Base-by-base conservation (phyloP, 2,329 filamentous ascomycete species). In the Monilinia aucupariae region DNA sequence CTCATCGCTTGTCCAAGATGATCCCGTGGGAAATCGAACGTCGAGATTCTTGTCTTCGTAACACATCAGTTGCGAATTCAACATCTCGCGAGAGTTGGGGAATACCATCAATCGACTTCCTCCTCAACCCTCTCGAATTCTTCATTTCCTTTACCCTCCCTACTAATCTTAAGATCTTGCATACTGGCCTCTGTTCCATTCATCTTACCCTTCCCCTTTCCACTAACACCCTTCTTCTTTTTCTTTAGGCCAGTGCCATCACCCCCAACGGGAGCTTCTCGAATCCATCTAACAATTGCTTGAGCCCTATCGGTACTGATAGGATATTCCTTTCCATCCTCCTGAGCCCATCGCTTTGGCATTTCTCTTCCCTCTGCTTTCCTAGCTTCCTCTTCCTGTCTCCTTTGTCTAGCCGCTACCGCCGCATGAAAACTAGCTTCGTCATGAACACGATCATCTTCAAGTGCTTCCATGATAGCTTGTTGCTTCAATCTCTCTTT, bases 271-370 rank as follows among this genome's bases (percentile, higher is more conserved):
- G 82, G 84, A 0, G 83, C 85, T 64, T 87, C 80, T 55, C 76
- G 76, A 27, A 93, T 82, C 90, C 90, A 94, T 49, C 83, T 77
- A 0, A 85, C 82, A 64, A 93, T 84, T 22, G 83, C 82, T 54
- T 85, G 81, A 0, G 89, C 89, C 27, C 90, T 81, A 66, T 89
- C 86, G 1, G 88, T 90, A 22, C 82, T 80, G 66, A 90, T 85
- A 2, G 85, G 84, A 72, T 89, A 89, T 67, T 91, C 87, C 69
- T 84, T 85, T 0, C 81, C 83, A 64, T 87, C 84, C 59, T 88
- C 86, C 62, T 84, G 80, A 6, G 83, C 81, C 85, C 85, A 88
- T 10, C 84, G 77, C 69, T 85, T 86, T 7, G 69, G 72, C 55
- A 71, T 66, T 62, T 68, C 68, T 61, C 64, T 71, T 63, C 59